phyloP scores from a whole-genome alignment of 192 early-diverging fungal species.

The Kappamyces sp. region DNA sequence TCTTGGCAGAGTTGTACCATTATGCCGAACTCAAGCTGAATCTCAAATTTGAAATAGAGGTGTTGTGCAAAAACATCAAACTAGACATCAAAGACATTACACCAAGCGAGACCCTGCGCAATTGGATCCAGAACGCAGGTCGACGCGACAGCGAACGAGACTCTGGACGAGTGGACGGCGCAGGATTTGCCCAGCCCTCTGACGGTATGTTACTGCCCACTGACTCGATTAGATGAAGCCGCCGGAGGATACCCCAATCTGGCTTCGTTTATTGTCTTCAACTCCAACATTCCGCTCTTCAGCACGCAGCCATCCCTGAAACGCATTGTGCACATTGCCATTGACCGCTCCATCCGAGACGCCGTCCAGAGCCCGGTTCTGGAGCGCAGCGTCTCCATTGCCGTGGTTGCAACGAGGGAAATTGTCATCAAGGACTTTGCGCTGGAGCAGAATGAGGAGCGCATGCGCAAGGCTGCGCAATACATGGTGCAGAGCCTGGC shows the following conservation, averaged over 20 bases:
- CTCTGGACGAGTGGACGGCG: not conserved
- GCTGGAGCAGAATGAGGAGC: conserved; percentile 87
- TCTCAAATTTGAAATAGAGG: conserved; percentile 97
- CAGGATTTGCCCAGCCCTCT: not conserved
- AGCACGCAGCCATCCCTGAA: conserved; percentile 75
- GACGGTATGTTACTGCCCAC: no score
- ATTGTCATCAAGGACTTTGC: conserved; percentile 94
- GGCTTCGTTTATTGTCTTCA: conserved; percentile 66
- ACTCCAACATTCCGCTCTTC: conserved; percentile 74
- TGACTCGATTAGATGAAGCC: conserved; percentile 16
- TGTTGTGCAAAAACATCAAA: conserved; percentile 81
- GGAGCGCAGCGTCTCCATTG: conserved; percentile 88
- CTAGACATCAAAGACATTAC: conserved; percentile 77
- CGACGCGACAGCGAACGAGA: conserved; percentile 2
- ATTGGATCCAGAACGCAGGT: conserved; percentile 33
- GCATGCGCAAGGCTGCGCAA: conserved; percentile 89
- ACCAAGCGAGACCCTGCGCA: conserved; percentile 59
- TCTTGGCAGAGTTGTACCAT: conserved; percentile 88
- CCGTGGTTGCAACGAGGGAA: conserved; percentile 85
- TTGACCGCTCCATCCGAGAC: conserved; percentile 86
- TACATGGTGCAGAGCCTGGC: conserved; percentile 93
- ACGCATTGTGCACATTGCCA: conserved; percentile 78
- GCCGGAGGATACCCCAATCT: conserved; percentile 50
- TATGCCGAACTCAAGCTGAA: conserved; percentile 91
- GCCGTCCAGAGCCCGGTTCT: conserved; percentile 82